Evolutionary conservation across 2,329 filamentous ascomycete genomes (phyloP).

Genomic region (Tolypocladium sp.): DNA sequence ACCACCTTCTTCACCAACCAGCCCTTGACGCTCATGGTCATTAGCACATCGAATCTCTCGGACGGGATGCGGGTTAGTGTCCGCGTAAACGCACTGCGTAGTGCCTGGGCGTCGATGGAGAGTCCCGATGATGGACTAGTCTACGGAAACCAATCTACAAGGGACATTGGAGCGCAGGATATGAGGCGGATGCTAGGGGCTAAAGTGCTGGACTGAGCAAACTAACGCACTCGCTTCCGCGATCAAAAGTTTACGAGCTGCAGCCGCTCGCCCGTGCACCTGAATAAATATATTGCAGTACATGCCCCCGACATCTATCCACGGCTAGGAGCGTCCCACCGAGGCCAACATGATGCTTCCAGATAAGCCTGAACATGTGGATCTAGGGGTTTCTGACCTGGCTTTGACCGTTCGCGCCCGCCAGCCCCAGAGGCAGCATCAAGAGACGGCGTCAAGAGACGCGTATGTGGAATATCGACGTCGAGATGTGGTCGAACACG

Average conservation of each 20-base stretch:
- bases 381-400: no score
- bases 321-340: neutral
- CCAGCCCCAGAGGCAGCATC: neutral
- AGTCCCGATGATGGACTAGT: neutral
- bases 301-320: neutral
- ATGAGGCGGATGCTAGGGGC: slow-evolving; percentile 1
- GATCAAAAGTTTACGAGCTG: neutral
- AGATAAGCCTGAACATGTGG: neutral
- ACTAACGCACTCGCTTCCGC: neutral
- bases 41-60: slow-evolving; percentile 11
- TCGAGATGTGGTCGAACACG: neutral
- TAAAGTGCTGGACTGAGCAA: neutral
- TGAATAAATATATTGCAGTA: neutral
- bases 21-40: slow-evolving; percentile 13
- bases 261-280: neutral
- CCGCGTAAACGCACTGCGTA: slow-evolving; percentile 14
- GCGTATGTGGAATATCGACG: neutral
- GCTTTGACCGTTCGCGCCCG: neutral
- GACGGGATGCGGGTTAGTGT: slow-evolving; percentile 11
- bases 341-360: neutral
- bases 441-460: neutral
- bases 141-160: neutral
- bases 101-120: slow-evolving; percentile 12
- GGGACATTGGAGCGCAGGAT: neutral
- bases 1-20: slow-evolving; percentile 19